These are phyloP conservation scores for Phytophthora agathidicida DNA, from an alignment of 352 stramenopile species.

Conservation along the genomic window DNA sequence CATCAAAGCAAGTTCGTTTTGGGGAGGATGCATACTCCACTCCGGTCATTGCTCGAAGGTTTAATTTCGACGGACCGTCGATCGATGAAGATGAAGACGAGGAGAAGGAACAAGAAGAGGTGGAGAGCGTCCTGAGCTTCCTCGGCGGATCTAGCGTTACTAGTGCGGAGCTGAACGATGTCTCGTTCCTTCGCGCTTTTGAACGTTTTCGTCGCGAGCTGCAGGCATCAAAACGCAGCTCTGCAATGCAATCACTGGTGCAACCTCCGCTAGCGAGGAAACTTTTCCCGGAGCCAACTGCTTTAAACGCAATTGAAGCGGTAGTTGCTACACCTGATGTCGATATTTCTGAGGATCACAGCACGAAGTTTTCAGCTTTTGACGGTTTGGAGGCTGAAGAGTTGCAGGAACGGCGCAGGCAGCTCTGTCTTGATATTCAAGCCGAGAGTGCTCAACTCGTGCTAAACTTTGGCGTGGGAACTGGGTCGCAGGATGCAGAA, in stretches of 20 bases:
- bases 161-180: conserved; percentile 60
- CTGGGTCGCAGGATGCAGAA: conserved; percentile 10
- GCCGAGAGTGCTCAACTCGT: conserved; percentile 53
- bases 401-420: conserved; percentile 41
- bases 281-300: conserved; percentile 17
- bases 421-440: conserved; percentile 64
- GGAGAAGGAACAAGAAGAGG: conserved; percentile 34
- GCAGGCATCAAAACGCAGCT: conserved; percentile 13
- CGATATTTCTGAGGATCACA: conserved; percentile 4
- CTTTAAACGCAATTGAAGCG: background rate
- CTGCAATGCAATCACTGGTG: background rate
- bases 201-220: conserved; percentile 49
- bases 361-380: conserved; percentile 7
- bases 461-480: conserved; percentile 29
- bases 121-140: conserved; percentile 51
- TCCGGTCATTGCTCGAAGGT: conserved; percentile 58
- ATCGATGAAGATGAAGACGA: conserved; percentile 55
- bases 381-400: conserved; percentile 15
- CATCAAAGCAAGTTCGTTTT: conserved; percentile 65
- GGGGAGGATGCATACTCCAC: conserved; percentile 55
- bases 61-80: conserved; percentile 63
- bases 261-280: conserved; percentile 21
- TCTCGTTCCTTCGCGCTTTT: conserved; percentile 62
- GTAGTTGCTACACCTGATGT: background rate
- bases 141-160: conserved; percentile 56